Evolutionary conservation across 129 eudicot species (phyloP), one percentile per base, ranked within the genome.

Genomic region (Flaveria bidentis): DNA sequence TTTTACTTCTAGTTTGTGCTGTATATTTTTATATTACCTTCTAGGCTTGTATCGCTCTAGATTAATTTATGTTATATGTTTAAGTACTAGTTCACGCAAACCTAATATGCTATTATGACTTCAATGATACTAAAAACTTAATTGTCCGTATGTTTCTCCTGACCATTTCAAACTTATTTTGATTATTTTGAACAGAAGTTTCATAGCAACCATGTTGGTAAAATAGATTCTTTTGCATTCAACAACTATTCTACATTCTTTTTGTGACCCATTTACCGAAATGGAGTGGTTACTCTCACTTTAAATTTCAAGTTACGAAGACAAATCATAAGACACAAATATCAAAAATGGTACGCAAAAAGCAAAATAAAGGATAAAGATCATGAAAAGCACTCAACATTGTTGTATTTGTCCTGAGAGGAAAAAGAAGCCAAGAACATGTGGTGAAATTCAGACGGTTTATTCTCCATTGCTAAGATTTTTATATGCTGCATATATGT

Each of bases 391-490:
- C 47, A 16, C 6, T 33, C 14, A 9, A 45, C 50, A 8, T 45
- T 1, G 50, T 16, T 36, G 26, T 65, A 47, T 39, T 65, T 65
- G 49, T 65, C 22, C 49, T n/a, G 14, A 36, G 25, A 36, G 70
- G 36, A 65, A 65, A 18, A 66, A 39, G 49, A 64, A 5, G 71
- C 71, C 51, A 66, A 66, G 51, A 66, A 66, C 71, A 66, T 66
- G 51, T 66, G 71, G 23, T 66, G 71, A 66, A 66, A 66, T 66
- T 41, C 7, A 66, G 51, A 44, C 5, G 41, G 28, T 66, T 66
- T 36, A 66, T 66, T 66, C 49, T 41, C 2, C 67, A 16, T 66
- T 66, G 50, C 51, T 9, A 66, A 64, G 10, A 64, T 64, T 16
- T 64, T 36, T 64, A 28, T 64, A 33, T 64, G 51, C 26, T 33